Conservation (phyloP, 805 yeast genomes). For the Myxozyma neglecta region DNA sequence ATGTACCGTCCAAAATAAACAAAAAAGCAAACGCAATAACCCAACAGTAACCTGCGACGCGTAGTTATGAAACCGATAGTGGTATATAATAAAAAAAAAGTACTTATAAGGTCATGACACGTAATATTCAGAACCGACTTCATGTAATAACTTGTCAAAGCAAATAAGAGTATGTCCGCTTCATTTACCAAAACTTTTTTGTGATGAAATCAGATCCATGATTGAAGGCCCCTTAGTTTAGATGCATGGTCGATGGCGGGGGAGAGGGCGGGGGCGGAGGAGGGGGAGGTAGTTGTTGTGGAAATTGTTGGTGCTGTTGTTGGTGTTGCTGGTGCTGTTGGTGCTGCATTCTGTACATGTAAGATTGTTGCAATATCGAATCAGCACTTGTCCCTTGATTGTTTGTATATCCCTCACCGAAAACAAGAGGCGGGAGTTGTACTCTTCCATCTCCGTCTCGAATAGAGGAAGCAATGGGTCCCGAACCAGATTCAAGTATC, state of each 20-base stretch:
- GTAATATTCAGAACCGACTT: too few species aligned
- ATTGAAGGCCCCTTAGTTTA: background rate
- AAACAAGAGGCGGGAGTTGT: slow-evolving; percentile 20
- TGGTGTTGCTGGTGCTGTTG: slow-evolving; percentile 1
- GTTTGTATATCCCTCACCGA: background rate
- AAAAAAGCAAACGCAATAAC: too few species aligned
- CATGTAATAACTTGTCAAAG: too few species aligned
- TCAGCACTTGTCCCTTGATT: slow-evolving; percentile 6
- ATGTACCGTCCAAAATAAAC: too few species aligned
- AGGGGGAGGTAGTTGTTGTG: background rate
- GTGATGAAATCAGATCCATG: too few species aligned
- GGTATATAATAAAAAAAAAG: too few species aligned
- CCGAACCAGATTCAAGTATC: background rate
- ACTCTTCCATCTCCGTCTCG: slow-evolving; percentile 15
- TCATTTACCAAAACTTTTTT: too few species aligned
- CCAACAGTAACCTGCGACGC: too few species aligned
- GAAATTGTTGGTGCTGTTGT: background rate
- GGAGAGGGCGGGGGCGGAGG: background rate
- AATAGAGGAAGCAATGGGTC: background rate
- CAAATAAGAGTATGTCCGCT: too few species aligned
- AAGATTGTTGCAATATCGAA: background rate
- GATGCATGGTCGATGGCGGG: background rate
- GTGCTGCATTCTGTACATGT: background rate
- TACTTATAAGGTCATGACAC: too few species aligned
- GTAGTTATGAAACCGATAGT: too few species aligned